phyloP scores from a whole-genome alignment of 805 yeast species.

The Yarrowia sp. region DNA sequence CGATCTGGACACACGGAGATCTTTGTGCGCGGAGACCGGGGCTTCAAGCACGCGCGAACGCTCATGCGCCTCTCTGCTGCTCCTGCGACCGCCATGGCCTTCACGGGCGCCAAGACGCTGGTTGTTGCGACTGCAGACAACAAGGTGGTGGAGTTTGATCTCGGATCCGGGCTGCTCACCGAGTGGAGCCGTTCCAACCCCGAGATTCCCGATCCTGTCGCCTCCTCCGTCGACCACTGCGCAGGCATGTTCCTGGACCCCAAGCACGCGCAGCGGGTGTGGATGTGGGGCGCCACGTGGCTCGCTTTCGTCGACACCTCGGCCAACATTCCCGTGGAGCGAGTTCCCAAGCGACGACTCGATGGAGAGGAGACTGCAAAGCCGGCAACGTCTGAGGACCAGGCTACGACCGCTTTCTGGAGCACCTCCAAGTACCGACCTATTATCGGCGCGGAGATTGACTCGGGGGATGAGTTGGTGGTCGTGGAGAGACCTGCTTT shows the following conservation, averaged over 20 bases:
- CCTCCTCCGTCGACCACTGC: slow-evolving; percentile 60
- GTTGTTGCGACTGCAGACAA: slow-evolving; percentile 71
- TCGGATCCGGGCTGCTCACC: slow-evolving; percentile 45
- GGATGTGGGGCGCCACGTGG: slow-evolving; percentile 92
- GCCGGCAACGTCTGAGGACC: slow-evolving; percentile 29
- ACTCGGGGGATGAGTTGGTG: slow-evolving; percentile 57
- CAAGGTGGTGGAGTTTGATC: slow-evolving; percentile 66
- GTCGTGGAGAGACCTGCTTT: slow-evolving; percentile 75
- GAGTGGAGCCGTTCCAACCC: slow-evolving; percentile 78
- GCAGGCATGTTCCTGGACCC: slow-evolving; percentile 63
- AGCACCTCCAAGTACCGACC: slow-evolving; percentile 73
- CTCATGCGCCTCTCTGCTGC: slow-evolving; percentile 36
- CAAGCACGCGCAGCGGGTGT: slow-evolving; percentile 45
- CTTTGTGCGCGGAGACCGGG: slow-evolving; percentile 38
- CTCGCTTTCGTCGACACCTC: slow-evolving; percentile 67
- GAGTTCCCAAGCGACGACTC: slow-evolving; percentile 44
- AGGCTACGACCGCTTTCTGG: slow-evolving; percentile 53
- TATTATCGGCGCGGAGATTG: slow-evolving; percentile 56
- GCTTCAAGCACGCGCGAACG: slow-evolving; percentile 31
- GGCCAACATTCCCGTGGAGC: slow-evolving; percentile 51
- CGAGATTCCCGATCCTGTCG: slow-evolving; percentile 68
- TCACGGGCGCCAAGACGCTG: slow-evolving; percentile 52
- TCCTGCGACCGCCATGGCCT: slow-evolving; percentile 59
- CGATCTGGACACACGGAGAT: slow-evolving; percentile 65
- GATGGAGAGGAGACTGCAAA: slow-evolving; percentile 44